Percentiles rank a stretch among this genome's conserved stretches.
Conservation (phyloP, 108 stramenopile genomes). For the Conticribra weissflogii region DNA sequence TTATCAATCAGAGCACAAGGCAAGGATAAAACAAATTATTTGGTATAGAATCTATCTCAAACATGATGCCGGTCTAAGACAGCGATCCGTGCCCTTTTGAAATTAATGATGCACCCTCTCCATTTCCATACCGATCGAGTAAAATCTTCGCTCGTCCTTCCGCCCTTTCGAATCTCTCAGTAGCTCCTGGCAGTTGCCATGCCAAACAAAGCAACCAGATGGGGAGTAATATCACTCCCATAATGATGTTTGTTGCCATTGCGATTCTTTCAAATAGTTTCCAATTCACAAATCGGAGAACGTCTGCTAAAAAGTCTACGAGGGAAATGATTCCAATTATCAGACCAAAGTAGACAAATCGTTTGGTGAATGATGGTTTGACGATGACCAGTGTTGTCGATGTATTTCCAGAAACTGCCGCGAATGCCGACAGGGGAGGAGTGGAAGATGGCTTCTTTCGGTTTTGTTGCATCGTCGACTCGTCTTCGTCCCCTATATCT, state of each 20-base stretch:
- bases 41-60: no score
- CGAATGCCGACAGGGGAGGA: constrained; percentile 11
- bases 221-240: constrained; percentile 66
- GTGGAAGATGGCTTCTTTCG: not conserved
- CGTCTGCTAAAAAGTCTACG: constrained; percentile 65
- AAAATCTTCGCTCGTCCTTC: constrained; percentile 7
- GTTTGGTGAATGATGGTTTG: constrained; percentile 52
- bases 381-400: constrained; percentile 4
- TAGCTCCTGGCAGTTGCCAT: constrained; percentile 54
- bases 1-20: no score
- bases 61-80: no score
- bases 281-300: constrained; percentile 64
- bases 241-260: constrained; percentile 46
- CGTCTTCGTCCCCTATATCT: not conserved
- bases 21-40: no score
- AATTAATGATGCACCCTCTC: not conserved
- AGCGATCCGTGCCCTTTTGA: not conserved
- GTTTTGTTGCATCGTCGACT: not conserved
- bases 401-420: not conserved
- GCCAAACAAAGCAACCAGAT: constrained; percentile 64
- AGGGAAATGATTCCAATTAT: constrained; percentile 57
- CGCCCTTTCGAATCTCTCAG: constrained; percentile 29
- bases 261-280: constrained; percentile 49
- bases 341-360: constrained; percentile 57
- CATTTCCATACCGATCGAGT: no score